Percentiles rank a stretch among this genome's conserved stretches.
Conservation (phyloP, 208 protist species). For the Wallacemonas sp. region DNA sequence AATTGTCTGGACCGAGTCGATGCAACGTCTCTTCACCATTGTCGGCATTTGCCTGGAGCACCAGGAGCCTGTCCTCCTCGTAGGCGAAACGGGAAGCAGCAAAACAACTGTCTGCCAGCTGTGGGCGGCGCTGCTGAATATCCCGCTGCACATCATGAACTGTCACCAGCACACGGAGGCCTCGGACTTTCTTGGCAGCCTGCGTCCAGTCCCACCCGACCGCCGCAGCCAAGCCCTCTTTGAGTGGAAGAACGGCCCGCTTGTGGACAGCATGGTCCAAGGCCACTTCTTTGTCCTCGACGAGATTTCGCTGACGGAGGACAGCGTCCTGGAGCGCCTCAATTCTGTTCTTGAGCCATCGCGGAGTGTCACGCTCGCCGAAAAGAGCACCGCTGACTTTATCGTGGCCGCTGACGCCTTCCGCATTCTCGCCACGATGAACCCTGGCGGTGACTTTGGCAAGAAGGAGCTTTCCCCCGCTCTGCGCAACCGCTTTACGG, state of each 20-base stretch:
- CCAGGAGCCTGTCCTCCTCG: slow-evolving; percentile 97
- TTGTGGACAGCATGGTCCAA: slow-evolving; percentile 98
- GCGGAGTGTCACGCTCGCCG: slow-evolving; percentile 95
- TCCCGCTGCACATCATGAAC: slow-evolving; percentile 97
- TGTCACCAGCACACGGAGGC: slow-evolving; percentile 99
- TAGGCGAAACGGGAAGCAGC: slow-evolving; percentile 99
- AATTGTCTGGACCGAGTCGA: slow-evolving; percentile 97
- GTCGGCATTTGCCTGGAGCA: slow-evolving; percentile 94
- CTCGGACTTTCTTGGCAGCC: slow-evolving; percentile 97
- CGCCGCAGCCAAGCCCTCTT: slow-evolving; percentile 93
- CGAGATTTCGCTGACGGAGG: slow-evolving; percentile 99
- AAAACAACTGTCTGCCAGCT: slow-evolving; percentile 99
- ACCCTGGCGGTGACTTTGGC: slow-evolving; percentile 99
- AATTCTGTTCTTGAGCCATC: slow-evolving; percentile 99
- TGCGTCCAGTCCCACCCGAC: slow-evolving; percentile 83
- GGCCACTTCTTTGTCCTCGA: slow-evolving; percentile 99
- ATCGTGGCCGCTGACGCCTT: slow-evolving; percentile 92
- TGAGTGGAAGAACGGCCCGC: slow-evolving; percentile 98
- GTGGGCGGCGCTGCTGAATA: slow-evolving; percentile 82
- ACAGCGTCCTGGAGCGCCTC: slow-evolving; percentile 99
- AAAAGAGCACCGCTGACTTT: slow-evolving; percentile 94
- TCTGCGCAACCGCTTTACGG: slow-evolving; percentile 99
- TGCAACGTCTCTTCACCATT: slow-evolving; percentile 96
- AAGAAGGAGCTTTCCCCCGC: slow-evolving; percentile 99
- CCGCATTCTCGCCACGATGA: slow-evolving; percentile 99